phyloP scores from a whole-genome alignment of 208 protist species.

The Tritrichomonas foetus region DNA sequence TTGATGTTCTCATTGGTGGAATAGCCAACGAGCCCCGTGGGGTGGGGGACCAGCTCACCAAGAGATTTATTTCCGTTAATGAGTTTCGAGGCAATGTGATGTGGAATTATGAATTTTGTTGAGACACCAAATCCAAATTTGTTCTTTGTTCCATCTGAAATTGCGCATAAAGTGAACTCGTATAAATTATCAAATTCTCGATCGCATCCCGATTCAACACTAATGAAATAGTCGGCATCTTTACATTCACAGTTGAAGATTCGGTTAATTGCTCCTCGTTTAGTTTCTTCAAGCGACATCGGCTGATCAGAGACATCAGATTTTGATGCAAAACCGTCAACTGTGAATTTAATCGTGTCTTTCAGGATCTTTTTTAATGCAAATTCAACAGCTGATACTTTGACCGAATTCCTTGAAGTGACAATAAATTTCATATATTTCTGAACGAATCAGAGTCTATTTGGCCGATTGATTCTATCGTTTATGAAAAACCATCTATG shows the following conservation, averaged over 20 bases:
- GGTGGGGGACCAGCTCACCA: not conserved
- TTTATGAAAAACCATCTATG: too few species aligned
- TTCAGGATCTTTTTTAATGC: not conserved
- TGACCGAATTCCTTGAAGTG: not conserved
- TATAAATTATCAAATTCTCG: not conserved
- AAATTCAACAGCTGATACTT: not conserved
- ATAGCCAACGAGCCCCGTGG: not conserved
- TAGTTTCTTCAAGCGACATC: not conserved
- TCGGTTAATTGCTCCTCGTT: not conserved
- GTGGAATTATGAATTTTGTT: not conserved
- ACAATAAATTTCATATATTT: constrained; percentile 34
- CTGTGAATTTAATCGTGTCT: not conserved
- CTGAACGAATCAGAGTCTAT: too few species aligned
- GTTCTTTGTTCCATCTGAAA: not conserved
- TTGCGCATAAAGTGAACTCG: not conserved
- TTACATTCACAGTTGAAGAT: not conserved
- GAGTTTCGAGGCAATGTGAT: not conserved
- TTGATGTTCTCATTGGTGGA: not conserved
- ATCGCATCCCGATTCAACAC: not conserved
- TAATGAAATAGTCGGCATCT: not conserved
- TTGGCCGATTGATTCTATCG: too few species aligned
- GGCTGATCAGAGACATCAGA: constrained; percentile 16
- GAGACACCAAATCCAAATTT: not conserved
- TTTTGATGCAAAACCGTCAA: not conserved
- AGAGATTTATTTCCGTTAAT: not conserved